Conservation (phyloP, 306 rosid genomes). For the Phaseolus lunatus region DNA sequence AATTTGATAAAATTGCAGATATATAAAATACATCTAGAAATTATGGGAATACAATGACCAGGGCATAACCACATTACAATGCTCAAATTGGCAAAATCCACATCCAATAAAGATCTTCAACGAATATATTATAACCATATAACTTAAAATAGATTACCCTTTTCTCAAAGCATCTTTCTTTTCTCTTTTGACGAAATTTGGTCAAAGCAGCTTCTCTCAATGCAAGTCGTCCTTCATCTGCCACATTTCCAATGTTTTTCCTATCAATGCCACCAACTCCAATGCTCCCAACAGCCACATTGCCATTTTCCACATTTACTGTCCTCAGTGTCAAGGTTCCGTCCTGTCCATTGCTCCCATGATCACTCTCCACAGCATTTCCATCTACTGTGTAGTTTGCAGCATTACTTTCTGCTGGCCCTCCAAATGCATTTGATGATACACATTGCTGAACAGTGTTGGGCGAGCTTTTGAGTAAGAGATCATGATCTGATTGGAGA, state of each 20-base stretch:
- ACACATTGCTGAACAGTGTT: slow-evolving; percentile 53
- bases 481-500: slow-evolving; percentile 45
- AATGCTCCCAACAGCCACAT: slow-evolving; percentile 49
- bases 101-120: slow-evolving; percentile 19
- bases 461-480: slow-evolving; percentile 43
- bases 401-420: slow-evolving; percentile 53
- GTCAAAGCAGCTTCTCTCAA: slow-evolving; percentile 77
- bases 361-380: slow-evolving; percentile 55
- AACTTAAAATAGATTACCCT: slow-evolving; percentile 58
- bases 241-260: slow-evolving; percentile 47
- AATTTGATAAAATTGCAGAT: slow-evolving; percentile 21
- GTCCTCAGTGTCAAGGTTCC: slow-evolving; percentile 53
- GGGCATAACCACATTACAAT: not conserved
- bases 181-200: slow-evolving; percentile 75
- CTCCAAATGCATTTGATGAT: slow-evolving; percentile 53
- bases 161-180: slow-evolving; percentile 84
- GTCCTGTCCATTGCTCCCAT: slow-evolving; percentile 58
- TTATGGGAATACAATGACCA: slow-evolving; percentile 18
- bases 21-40: slow-evolving; percentile 19
- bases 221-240: slow-evolving; percentile 59
- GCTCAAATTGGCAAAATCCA: slow-evolving; percentile 13
- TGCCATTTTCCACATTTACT: slow-evolving; percentile 46
- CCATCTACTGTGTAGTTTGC: slow-evolving; percentile 51
- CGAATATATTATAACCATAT: slow-evolving; percentile 15
- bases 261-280: slow-evolving; percentile 47